Evolutionary conservation across 2,329 filamentous ascomycete genomes (phyloP), one percentile per base, ranked within the genome.

Genomic region (Clonostachys sp.): DNA sequence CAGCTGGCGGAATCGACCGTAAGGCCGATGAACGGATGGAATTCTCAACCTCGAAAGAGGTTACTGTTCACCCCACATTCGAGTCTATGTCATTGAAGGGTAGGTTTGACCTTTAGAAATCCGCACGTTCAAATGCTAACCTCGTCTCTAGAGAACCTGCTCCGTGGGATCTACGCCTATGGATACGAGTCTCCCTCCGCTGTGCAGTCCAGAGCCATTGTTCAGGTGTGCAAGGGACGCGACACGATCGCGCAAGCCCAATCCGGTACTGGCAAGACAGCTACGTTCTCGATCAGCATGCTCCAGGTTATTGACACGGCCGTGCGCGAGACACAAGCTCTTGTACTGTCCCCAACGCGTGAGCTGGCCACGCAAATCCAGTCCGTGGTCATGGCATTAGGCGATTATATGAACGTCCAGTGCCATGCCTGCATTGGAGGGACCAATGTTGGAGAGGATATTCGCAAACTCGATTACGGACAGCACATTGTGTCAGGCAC

Each of bases 331-430:
- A 94, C 89, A 36, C 91, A 96, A 75, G 94, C 94, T 6, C 84
- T 99, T 41, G 91, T 99, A 10, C 83, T 99, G 9, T 96, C 94
- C 5, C 94, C 94, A 3, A 97, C 92, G 17, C 90, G 94, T 64
- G 94, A 99, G 79, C 77, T 99, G 55, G 94, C 94, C 42, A 96
- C 92, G 30, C 94, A 99, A 72, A 99, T 99, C 55, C 94, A 99
- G 72, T 96, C 90, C 35, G 94, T 99, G 50, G 88, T 99, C 58
- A 95, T 97, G 84, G 94, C 94, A n/a, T 82, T 99, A n/a, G 94
- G 94, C 55, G 94, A 99, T 71, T 99, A 96, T 77, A 97, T 99
- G 94, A 96, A 96, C 64, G 90, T 99, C 5, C 91, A 99, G 71
- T 99, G 94, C 73, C 94, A 99, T 62, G 92, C 94, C 50, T 99